phyloP scores from a whole-genome alignment of 345 rosid species.

The Rhodamnia rubescens region DNA sequence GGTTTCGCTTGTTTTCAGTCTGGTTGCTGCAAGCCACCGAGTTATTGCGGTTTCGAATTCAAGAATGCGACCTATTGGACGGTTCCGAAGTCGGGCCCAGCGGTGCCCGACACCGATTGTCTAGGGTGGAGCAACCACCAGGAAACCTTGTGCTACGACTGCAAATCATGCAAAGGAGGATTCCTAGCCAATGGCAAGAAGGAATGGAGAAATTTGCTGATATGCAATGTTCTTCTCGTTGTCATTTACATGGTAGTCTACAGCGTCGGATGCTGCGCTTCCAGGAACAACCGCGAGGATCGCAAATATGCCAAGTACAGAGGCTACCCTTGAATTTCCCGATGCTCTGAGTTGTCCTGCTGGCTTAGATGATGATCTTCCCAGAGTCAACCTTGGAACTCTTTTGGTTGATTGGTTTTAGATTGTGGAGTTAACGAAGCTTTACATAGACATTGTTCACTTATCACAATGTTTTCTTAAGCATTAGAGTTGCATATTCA shows the following conservation, averaged over 20 bases:
- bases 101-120: slow-evolving; percentile 21
- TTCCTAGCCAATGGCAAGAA: slow-evolving; percentile 22
- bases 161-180: slow-evolving; percentile 50
- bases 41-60: slow-evolving; percentile 31
- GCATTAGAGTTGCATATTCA: not conserved
- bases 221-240: slow-evolving; percentile 2
- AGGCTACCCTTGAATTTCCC: not conserved
- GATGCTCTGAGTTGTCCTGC: not conserved
- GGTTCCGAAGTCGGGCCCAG: not conserved
- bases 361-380: not conserved
- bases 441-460: not conserved
- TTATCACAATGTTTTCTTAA: not conserved
- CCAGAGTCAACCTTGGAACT: not conserved
- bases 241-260: slow-evolving; percentile 2
- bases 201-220: slow-evolving; percentile 27
- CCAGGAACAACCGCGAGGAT: slow-evolving; percentile 1
- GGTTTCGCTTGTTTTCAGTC: slow-evolving; percentile 8
- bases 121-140: slow-evolving; percentile 37
- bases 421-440: not conserved
- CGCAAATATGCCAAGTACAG: not conserved
- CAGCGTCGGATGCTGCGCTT: slow-evolving; percentile 15
- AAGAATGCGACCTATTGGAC: slow-evolving; percentile 35
- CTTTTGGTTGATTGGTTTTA: not conserved
- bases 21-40: slow-evolving; percentile 68
- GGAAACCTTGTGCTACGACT: slow-evolving; percentile 29